Evolutionary conservation across 176 grass and related monocot genomes (phyloP).

Genomic region (Phyllostachys edulis): DNA sequence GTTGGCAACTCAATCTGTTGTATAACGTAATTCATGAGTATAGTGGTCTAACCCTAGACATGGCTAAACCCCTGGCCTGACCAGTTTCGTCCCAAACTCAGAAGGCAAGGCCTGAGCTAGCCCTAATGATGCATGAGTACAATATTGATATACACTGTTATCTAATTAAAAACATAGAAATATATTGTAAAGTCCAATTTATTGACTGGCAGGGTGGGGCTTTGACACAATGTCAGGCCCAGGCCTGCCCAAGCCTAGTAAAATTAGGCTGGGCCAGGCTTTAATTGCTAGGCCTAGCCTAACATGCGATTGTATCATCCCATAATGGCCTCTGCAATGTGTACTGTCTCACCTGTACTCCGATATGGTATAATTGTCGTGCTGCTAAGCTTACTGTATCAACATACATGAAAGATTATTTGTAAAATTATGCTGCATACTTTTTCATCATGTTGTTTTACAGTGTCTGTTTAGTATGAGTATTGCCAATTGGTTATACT

Average conservation of each 20-base stretch:
- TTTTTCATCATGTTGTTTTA: not conserved
- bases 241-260: not conserved
- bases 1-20: no score
- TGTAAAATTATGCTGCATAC: not conserved
- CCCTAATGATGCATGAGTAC: no score
- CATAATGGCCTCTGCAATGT: not conserved
- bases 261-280: not conserved
- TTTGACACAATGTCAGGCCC: no score
- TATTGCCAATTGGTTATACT: not conserved
- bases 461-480: not conserved
- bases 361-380: not conserved
- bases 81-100: no score
- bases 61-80: no score
- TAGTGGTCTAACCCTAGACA: no score
- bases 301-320: not conserved
- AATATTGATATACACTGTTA: no score
- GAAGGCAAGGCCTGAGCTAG: no score
- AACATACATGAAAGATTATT: not conserved
- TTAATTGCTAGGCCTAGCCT: not conserved
- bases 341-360: not conserved
- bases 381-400: not conserved
- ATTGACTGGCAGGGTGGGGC: no score
- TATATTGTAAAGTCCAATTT: no score
- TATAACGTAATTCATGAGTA: no score
- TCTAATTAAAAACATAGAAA: no score